Evolutionary conservation across 2,329 filamentous ascomycete genomes (phyloP), one percentile per base, ranked within the genome.

Genomic region (Fusarium napiforme): DNA sequence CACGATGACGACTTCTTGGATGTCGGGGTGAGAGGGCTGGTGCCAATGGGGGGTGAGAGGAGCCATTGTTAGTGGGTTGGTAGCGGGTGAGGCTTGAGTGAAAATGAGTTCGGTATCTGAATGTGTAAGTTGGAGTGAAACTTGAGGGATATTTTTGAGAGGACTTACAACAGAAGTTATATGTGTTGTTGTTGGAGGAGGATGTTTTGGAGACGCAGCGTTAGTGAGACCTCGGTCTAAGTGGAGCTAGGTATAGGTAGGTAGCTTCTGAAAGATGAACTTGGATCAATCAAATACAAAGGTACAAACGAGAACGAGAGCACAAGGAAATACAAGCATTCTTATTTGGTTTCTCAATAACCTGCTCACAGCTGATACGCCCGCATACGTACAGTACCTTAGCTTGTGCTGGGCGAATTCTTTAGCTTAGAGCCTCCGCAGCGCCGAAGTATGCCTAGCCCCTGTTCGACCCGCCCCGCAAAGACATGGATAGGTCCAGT

Each of bases 11-110:
- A 74, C 88, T 67, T 89, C 82, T 78, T 90, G 89, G 74, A 90
- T 82, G 49, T 83, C 79, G 16, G 88, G 87, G 81, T 91, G 89
- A 42, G 89, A 91, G 64, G 89, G 89, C 78, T 88, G 89, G 10
- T 80, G 72, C 89, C 90, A 91, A 81, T 87, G 84, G 60, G 89
- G 89, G 69, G 81, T 87, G 60, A 91, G 81, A 59, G 89, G 88
- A 64, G 88, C 85, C 87, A 90, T 88, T 79, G 78, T 42, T 60
- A 58, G 39, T 60, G 61, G 37, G 65, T 60, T 23, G 49, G 60
- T 47, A 57, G 53, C 15, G 39, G 58, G 26, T 68, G 46, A 69
- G 61, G 55, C 47, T 67, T 42, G 37, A 19, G 18, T 64, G 37
- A n/a, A 14, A 61, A 57, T 34, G 36, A 39, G 34, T 46, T 45